These are phyloP conservation scores for Saccharomycopsis hybrid DNA, from an alignment of 1,139 yeast genomes.

Conservation along the genomic window DNA sequence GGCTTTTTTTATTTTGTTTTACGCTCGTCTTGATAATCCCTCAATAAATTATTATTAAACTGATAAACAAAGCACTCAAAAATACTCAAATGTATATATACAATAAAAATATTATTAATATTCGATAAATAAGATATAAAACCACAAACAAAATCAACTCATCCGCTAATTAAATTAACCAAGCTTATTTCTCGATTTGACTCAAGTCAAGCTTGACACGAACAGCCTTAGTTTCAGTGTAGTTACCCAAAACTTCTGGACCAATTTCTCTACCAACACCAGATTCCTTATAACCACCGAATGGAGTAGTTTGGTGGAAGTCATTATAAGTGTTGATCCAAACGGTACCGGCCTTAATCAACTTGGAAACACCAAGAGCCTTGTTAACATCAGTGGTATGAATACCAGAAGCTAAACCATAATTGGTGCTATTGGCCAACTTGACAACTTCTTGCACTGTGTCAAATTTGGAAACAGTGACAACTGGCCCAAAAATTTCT, in stretches of 20 bases:
- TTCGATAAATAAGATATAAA: too few relatives aligned
- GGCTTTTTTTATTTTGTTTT: too few relatives aligned
- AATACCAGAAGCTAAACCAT: constrained; percentile 80
- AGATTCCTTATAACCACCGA: constrained; percentile 72
- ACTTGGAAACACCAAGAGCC: constrained; percentile 51
- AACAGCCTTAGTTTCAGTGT: constrained; percentile 66
- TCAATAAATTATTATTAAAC: too few relatives aligned
- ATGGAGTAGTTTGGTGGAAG: constrained; percentile 66
- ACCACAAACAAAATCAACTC: too few relatives aligned
- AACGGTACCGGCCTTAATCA: constrained; percentile 63
- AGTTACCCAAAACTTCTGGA: constrained; percentile 61
- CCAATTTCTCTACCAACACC: constrained; percentile 85
- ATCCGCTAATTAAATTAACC: too few relatives aligned
- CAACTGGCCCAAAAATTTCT: constrained; percentile 74
- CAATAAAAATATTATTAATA: too few relatives aligned
- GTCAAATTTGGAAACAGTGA: constrained; percentile 56
- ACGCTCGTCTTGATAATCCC: too few relatives aligned
- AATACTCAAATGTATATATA: too few relatives aligned
- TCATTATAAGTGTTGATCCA: constrained; percentile 77
- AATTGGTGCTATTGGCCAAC: constrained; percentile 60
- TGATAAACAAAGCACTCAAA: too few relatives aligned
- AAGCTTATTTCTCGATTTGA: constrained; percentile 1
- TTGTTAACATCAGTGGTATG: constrained; percentile 52
- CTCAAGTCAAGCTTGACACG: constrained; percentile 38
- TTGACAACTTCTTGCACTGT: constrained; percentile 56